phyloP scores from a whole-genome alignment of 371 early-diverging fungal species.

The Mortierella sp. region DNA sequence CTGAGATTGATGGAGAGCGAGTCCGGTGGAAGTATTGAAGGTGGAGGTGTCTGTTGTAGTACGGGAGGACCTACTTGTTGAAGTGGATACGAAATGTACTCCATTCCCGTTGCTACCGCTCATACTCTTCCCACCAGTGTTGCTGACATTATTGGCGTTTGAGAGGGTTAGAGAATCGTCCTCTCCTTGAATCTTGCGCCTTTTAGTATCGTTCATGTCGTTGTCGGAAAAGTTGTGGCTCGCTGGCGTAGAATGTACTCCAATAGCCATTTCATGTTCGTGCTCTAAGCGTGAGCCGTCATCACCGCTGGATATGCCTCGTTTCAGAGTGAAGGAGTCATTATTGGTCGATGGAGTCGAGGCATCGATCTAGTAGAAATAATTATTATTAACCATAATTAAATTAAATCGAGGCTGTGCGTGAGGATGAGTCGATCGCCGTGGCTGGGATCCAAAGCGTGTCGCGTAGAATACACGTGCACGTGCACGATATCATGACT shows the following conservation, averaged over 20 bases:
- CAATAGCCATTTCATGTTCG: neutral
- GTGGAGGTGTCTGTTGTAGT: neutral
- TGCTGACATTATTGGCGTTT: neutral
- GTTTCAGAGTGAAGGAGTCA: constrained; percentile 28
- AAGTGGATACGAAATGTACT: neutral
- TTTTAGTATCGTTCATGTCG: constrained; percentile 43
- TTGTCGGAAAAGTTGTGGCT: constrained; percentile 18
- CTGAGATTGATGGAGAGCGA: neutral
- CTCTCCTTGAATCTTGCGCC: constrained; percentile 39
- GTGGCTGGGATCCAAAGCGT: neutral
- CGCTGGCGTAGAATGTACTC: constrained; percentile 1
- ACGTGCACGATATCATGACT: neutral
- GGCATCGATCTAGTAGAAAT: constrained; percentile 15
- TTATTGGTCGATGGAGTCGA: constrained; percentile 38
- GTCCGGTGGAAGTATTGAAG: neutral
- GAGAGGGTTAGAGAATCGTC: neutral
- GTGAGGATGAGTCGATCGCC: neutral
- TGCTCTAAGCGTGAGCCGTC: constrained; percentile 10
- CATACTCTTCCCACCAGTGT: neutral
- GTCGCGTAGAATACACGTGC: neutral
- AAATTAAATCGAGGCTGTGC: constrained; percentile 3
- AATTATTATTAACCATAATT: neutral
- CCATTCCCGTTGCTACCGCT: neutral
- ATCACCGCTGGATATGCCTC: constrained; percentile 44
- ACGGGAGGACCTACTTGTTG: neutral